phyloP scores from a whole-genome alignment of 2,329 filamentous ascomycete genomes.

The Botrytis galanthina region DNA sequence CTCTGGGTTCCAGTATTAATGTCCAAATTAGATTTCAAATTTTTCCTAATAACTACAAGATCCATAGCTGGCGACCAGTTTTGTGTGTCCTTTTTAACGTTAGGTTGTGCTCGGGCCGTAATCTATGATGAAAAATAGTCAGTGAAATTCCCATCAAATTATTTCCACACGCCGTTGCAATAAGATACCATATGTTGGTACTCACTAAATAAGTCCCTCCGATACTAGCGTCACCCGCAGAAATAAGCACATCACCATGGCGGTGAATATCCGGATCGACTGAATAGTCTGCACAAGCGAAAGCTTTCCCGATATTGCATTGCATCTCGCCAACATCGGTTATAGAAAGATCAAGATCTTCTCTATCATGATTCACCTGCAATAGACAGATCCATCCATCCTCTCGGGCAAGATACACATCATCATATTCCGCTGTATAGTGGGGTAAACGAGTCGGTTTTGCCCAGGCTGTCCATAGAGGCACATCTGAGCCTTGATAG shows the following conservation, averaged over 20 bases:
- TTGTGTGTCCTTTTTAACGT: slow-evolving; percentile 58
- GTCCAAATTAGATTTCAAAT: slow-evolving; percentile 11
- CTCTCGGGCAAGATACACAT: slow-evolving; percentile 82
- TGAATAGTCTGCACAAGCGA: slow-evolving; percentile 62
- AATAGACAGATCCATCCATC: slow-evolving; percentile 77
- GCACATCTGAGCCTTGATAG: slow-evolving; percentile 47
- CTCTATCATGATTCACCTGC: slow-evolving; percentile 57
- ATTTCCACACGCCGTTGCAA: too few species aligned
- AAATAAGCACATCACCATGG: slow-evolving; percentile 41
- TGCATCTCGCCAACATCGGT: slow-evolving; percentile 63
- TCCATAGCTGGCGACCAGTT: slow-evolving; percentile 54
- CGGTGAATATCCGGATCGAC: slow-evolving; percentile 50
- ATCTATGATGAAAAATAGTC: slow-evolving; percentile 42
- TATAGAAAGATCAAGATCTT: slow-evolving; percentile 50
- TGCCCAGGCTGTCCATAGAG: slow-evolving; percentile 83
- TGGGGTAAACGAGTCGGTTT: slow-evolving; percentile 64
- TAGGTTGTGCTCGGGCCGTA: slow-evolving; percentile 52
- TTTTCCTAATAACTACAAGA: slow-evolving; percentile 42
- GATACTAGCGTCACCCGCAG: slow-evolving; percentile 63
- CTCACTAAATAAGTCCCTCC: slow-evolving; percentile 63
- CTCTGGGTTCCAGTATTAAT: slow-evolving; percentile 23
- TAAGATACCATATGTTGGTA: neutral
- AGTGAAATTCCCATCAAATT: neutral
- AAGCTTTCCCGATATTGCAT: slow-evolving; percentile 76
- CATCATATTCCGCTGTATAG: slow-evolving; percentile 66